phyloP scores from a whole-genome alignment of 495 filamentous ascomycete genomes.

The Tuber brumale region DNA sequence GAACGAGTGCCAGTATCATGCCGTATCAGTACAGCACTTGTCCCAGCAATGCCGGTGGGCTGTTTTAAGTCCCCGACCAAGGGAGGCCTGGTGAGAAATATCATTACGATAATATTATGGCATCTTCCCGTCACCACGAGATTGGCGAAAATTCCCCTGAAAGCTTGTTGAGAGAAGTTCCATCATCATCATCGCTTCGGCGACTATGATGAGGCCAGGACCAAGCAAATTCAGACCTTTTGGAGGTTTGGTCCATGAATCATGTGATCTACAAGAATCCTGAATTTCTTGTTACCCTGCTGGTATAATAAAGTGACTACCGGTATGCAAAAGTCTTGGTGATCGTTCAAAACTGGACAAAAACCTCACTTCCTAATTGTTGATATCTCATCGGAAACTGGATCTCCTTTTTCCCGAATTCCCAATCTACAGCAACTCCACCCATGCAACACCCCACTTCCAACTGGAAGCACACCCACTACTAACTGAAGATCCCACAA shows the following conservation, averaged over 20 bases:
- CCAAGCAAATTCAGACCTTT: not conserved
- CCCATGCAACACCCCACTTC: too few relatives aligned
- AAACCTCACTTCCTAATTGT: too few relatives aligned
- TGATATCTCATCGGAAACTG: too few relatives aligned
- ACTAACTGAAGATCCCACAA: too few relatives aligned
- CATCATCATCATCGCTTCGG: not conserved
- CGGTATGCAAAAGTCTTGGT: too few relatives aligned
- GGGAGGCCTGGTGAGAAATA: not conserved
- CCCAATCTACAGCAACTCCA: too few relatives aligned
- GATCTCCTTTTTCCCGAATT: too few relatives aligned
- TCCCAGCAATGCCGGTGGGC: not conserved
- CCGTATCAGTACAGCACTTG: not conserved
- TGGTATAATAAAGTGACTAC: not conserved
- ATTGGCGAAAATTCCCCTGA: not conserved
- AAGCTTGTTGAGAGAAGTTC: not conserved
- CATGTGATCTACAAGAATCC: not conserved
- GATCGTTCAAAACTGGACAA: too few relatives aligned
- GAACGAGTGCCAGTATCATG: too few relatives aligned
- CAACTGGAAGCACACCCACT: too few relatives aligned
- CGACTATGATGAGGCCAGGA: not conserved
- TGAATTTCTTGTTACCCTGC: not conserved
- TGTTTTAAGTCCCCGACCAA: not conserved
- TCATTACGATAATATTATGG: not conserved
- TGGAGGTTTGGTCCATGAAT: not conserved
- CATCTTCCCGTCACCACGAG: not conserved